Evolutionary conservation across 2,329 filamentous ascomycete genomes (phyloP).

Genomic region (Aspergillaceae sp.): DNA sequence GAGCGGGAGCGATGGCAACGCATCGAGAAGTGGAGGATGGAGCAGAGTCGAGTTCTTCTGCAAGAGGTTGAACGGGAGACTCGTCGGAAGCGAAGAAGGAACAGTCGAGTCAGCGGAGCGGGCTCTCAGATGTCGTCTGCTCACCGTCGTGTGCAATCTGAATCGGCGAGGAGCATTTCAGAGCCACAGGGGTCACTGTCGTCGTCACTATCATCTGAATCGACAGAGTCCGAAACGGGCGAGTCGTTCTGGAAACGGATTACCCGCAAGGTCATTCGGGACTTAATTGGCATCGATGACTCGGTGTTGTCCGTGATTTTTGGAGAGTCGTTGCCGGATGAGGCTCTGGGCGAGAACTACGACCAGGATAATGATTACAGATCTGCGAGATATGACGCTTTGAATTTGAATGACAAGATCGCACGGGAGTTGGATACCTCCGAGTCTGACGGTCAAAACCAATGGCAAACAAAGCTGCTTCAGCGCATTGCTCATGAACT

Average conservation of each 20-base stretch:
- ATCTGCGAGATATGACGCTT: constrained; percentile 22
- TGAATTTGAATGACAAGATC: constrained; percentile 26
- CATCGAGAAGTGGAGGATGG: constrained; percentile 85
- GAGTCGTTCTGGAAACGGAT: constrained; percentile 72
- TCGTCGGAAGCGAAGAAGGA: constrained; percentile 41
- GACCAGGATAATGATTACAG: constrained; percentile 8
- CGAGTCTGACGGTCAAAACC: constrained; percentile 18
- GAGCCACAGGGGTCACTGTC: constrained; percentile 43
- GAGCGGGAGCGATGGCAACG: constrained; percentile 69
- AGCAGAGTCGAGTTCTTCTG: constrained; percentile 76
- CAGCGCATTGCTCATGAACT: constrained; percentile 81
- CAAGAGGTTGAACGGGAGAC: constrained; percentile 88
- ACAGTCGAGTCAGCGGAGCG: constrained; percentile 7
- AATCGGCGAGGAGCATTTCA: constrained; percentile 16
- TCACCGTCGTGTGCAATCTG: constrained; percentile 11
- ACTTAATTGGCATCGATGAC: constrained; percentile 87
- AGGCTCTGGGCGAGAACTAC: constrained; percentile 18
- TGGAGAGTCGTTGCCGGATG: constrained; percentile 62
- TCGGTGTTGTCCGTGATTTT: constrained; percentile 75
- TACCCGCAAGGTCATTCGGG: constrained; percentile 75
- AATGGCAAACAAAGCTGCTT: constrained; percentile 59
- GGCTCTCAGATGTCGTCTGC: constrained; percentile 5
- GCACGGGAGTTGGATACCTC: constrained; percentile 21
- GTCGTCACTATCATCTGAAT: constrained; percentile 24
- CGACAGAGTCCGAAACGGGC: constrained; percentile 38